Evolutionary conservation across 306 rosid genomes (phyloP), one percentile per base, ranked within the genome.

Genomic region (Citrullus amarus): DNA sequence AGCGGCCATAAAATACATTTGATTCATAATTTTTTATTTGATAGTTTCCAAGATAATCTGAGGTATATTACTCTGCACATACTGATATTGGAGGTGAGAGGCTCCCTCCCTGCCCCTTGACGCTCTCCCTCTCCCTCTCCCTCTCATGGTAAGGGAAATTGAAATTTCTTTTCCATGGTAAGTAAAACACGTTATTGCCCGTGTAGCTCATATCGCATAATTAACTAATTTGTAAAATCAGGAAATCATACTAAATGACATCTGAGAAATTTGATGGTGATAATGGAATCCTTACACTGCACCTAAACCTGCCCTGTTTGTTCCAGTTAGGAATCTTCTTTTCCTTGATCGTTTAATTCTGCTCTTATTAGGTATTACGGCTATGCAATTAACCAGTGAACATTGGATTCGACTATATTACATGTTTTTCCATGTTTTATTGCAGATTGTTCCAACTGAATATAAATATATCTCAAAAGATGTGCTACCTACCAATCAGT

Each of bases 361-460:
- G 9, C 77, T 53, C 6, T 5, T 20, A 34, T 55, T 9, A 57
- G 34, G 39, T 76, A 76, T 78, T 20, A 61, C 41, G 20, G 55
- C 17, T 53, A 7, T 74, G 30, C 62, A 17, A 51, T 4, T 16
- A 73, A 72, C 8, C 17, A 51, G 46, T 50, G 61, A 59, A 51
- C 9, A 50, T 30, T 51, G 54, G 38, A 75, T 54, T 73, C 8
- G 34, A 25, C 58, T 36, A 36, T 65, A 28, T 66, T 59, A 16
- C 39, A 53, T 9, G 34, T 8, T 77, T 66, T 16, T 76, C 77
- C 78, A 65, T 25, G 15, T 30, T 80, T 76, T 74, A 38, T 66
- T 88, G 91, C 96, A 96, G 99, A 83, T 96, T 82, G 98, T 96
- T 80, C 99, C 98, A 11, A 96, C 99, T 30, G 98, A 96, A 80